Evolutionary conservation across 805 yeast genomes (phyloP).

Genomic region (Cyberlindnera bimundalis): DNA sequence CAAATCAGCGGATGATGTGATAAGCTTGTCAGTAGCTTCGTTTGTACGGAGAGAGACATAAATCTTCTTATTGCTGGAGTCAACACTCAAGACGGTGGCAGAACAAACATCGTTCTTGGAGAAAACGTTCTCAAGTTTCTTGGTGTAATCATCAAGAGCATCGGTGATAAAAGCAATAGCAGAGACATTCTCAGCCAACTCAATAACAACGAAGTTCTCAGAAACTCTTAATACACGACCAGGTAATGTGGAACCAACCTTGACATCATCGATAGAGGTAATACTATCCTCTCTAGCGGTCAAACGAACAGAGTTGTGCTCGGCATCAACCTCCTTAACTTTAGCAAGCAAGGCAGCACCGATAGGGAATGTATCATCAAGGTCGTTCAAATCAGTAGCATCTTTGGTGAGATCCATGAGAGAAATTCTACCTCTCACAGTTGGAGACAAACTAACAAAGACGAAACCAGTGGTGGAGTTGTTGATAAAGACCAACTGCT

Average conservation of each 20-base stretch:
- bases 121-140: slow-evolving; percentile 47
- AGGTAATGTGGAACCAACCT: slow-evolving; percentile 53
- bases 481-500: slow-evolving; percentile 60
- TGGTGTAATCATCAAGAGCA: slow-evolving; percentile 65
- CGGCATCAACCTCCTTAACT: slow-evolving; percentile 51
- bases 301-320: slow-evolving; percentile 47
- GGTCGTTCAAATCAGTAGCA: slow-evolving; percentile 40
- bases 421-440: slow-evolving; percentile 62
- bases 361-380: slow-evolving; percentile 60
- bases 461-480: slow-evolving; percentile 55
- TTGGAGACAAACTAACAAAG: slow-evolving; percentile 70
- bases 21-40: slow-evolving; percentile 47
- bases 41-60: slow-evolving; percentile 60
- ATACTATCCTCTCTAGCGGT: slow-evolving; percentile 46
- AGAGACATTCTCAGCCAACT: slow-evolving; percentile 57
- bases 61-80: slow-evolving; percentile 44
- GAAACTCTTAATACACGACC: slow-evolving; percentile 59
- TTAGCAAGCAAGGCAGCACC: slow-evolving; percentile 66
- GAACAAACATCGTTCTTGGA: slow-evolving; percentile 50
- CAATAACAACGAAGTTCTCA: slow-evolving; percentile 61
- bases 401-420: slow-evolving; percentile 61
- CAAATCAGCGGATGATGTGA: slow-evolving; percentile 50
- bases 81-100: slow-evolving; percentile 47
- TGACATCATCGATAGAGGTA: slow-evolving; percentile 44
- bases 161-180: slow-evolving; percentile 74